Evolutionary conservation across 345 rosid species (phyloP).

Genomic region (Pistacia vera): DNA sequence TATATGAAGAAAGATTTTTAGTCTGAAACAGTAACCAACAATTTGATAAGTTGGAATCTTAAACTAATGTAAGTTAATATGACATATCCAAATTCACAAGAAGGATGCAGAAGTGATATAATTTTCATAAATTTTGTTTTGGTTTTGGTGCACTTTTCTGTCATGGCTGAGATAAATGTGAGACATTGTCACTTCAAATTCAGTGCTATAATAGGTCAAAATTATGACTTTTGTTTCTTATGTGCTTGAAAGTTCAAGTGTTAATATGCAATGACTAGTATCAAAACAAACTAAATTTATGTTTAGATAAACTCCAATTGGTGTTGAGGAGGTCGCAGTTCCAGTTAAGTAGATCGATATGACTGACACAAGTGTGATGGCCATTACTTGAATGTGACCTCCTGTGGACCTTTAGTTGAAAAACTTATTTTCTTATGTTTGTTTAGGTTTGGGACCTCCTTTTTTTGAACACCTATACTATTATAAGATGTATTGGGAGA

Average conservation of each 20-base stretch:
- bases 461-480: not conserved
- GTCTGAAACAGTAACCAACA: not conserved
- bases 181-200: not conserved
- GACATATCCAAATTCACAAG: not conserved
- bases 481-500: not conserved
- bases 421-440: constrained; percentile 3
- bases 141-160: not conserved
- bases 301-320: not conserved
- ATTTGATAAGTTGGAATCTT: not conserved
- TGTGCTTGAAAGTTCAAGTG: not conserved
- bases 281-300: not conserved
- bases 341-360: not conserved
- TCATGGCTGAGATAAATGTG: not conserved
- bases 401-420: not conserved
- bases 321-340: not conserved
- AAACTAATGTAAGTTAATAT: not conserved
- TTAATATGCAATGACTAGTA: not conserved
- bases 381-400: not conserved
- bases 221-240: not conserved
- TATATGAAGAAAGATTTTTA: not conserved
- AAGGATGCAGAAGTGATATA: not conserved
- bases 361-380: constrained; percentile 1
- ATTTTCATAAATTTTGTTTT: not conserved
- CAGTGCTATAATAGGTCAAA: not conserved
- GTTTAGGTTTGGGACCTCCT: constrained; percentile 1